Conservation (phyloP, 2,329 filamentous ascomycete genomes). For the Decorospora gaudefroyi region DNA sequence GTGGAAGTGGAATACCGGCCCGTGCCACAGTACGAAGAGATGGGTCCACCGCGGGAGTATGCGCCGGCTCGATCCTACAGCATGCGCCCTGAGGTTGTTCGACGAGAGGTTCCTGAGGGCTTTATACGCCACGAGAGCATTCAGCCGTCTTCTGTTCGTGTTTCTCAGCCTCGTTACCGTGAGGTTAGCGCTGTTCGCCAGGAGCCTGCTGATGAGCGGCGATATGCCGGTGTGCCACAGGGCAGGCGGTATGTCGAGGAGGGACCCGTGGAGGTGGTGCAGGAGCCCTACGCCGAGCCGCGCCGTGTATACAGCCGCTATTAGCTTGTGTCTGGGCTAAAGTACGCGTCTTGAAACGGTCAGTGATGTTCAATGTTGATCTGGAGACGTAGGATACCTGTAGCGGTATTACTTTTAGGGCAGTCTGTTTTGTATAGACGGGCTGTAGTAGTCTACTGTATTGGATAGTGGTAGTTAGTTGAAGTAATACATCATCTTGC, state of each 20-base stretch:
- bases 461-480: conserved; percentile 2
- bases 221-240: conserved; percentile 40
- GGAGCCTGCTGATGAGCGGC: conserved; percentile 41
- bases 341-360: background rate
- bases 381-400: conserved; percentile 3
- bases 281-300: conserved; percentile 37
- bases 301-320: conserved; percentile 47
- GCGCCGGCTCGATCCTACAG: conserved; percentile 45
- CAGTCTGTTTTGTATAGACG: background rate
- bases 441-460: conserved; percentile 1
- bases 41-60: conserved; percentile 45
- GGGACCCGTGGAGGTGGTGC: conserved; percentile 33
- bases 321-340: conserved; percentile 14
- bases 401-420: conserved; percentile 1
- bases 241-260: conserved; percentile 51
- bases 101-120: conserved; percentile 42
- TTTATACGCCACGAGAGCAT: conserved; percentile 50
- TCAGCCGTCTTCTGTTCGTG: conserved; percentile 45
- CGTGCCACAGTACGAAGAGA: conserved; percentile 44
- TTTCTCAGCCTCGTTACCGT: conserved; percentile 43
- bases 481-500: background rate
- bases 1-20: conserved; percentile 43
- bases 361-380: background rate
- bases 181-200: conserved; percentile 51
- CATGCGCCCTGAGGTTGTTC: conserved; percentile 46